A percentile compares a stretch with the other conserved stretches of the same genome.
phyloP scores from a whole-genome alignment of 2,329 filamentous ascomycete species.

The Aureobasidium uvarum region DNA sequence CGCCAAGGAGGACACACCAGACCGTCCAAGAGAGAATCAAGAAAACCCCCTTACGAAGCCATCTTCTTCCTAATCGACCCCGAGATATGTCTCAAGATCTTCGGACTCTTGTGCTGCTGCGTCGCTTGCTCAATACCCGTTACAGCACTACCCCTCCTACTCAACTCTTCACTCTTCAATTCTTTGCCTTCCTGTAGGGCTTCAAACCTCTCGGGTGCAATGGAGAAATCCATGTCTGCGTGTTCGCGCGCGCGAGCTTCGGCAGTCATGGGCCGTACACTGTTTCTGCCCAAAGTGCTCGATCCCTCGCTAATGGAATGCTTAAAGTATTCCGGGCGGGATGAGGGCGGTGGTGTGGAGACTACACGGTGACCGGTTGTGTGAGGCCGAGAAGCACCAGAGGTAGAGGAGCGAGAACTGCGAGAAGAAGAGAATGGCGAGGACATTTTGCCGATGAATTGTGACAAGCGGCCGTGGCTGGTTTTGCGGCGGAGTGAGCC shows the following conservation, averaged over 20 bases:
- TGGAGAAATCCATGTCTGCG: constrained; percentile 9
- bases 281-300: not conserved
- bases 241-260: not conserved
- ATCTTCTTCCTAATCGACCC: constrained; percentile 16
- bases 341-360: not conserved
- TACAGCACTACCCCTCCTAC: not conserved
- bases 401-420: not conserved
- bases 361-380: constrained; percentile 5
- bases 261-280: not conserved
- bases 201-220: constrained; percentile 8
- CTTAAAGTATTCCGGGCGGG: not conserved
- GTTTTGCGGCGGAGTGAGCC: not conserved
- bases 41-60: not conserved
- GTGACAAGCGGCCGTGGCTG: not conserved
- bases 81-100: constrained; percentile 6
- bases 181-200: not conserved
- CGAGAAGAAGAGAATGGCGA: constrained; percentile 5
- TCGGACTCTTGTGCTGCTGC: not conserved
- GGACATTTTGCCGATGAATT: constrained; percentile 8
- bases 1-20: no score
- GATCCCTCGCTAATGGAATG: not conserved
- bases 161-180: not conserved
- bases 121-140: not conserved
- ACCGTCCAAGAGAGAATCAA: no score
- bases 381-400: not conserved